phyloP scores from a whole-genome alignment of 176 grass and related monocot genomes.

The Hsuehochloa calcarea region DNA sequence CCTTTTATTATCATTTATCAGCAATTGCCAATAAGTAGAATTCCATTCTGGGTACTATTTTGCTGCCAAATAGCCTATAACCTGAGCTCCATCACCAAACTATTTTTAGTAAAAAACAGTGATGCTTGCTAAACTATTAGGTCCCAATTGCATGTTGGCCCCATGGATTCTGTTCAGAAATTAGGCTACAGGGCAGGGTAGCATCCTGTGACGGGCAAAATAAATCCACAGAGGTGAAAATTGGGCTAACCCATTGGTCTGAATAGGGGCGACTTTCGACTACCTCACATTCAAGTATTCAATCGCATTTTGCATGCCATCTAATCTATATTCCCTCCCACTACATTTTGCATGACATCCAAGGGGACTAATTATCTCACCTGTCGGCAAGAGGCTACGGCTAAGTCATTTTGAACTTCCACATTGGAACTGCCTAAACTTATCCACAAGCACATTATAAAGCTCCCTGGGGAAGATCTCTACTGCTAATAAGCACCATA shows the following conservation, averaged over 20 bases:
- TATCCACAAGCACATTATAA: neutral
- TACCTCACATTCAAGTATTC: neutral
- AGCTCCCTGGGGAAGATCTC: neutral
- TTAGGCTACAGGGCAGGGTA: neutral
- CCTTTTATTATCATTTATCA: neutral
- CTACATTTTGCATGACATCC: neutral
- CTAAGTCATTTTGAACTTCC: neutral
- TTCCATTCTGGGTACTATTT: neutral
- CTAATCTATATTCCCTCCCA: neutral
- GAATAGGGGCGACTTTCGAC: neutral
- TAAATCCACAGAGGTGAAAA: neutral
- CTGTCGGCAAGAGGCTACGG: neutral
- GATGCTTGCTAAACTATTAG: neutral
- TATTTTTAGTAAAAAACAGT: neutral
- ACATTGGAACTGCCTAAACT: neutral
- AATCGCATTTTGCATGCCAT: neutral
- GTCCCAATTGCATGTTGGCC: neutral
- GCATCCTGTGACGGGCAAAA: neutral
- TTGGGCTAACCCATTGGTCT: neutral
- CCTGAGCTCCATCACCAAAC: neutral
- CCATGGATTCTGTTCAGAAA: neutral
- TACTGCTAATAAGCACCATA: neutral
- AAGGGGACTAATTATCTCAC: neutral
- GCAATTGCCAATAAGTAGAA: neutral
- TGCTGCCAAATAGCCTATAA: neutral